A percentile compares a stretch with the other conserved stretches of the same genome.
These are phyloP conservation scores for Iberis amara DNA, from an alignment of 441 rosid genomes.

Conservation along the genomic window DNA sequence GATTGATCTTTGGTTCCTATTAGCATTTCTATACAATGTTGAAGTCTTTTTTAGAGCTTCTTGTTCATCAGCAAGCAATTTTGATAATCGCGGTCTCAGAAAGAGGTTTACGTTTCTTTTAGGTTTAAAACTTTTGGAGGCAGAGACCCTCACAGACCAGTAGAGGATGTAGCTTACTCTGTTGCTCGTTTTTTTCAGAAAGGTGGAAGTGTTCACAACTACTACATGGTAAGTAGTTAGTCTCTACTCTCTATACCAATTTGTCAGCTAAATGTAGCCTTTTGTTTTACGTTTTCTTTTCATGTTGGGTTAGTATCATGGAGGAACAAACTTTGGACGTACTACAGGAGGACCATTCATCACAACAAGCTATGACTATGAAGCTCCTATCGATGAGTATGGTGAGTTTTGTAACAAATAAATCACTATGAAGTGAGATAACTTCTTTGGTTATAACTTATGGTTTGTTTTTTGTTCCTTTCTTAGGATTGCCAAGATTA, in stretches of 20 bases:
- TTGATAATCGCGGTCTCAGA: neutral
- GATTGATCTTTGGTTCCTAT: constrained; percentile 2
- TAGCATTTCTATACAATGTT: constrained; percentile 15
- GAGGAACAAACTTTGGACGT: constrained; percentile 95
- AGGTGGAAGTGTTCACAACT: constrained; percentile 81
- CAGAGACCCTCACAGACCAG: constrained; percentile 86
- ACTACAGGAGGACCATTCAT: constrained; percentile 95
- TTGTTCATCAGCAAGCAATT: constrained; percentile 1
- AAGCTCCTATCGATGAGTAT: constrained; percentile 96
- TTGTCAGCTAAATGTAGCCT: neutral
- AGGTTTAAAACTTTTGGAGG: constrained; percentile 95
- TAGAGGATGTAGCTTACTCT: constrained; percentile 78
- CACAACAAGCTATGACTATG: constrained; percentile 95
- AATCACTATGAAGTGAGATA: constrained; percentile 1
- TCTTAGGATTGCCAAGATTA: constrained; percentile 72
- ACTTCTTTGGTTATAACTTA: neutral
- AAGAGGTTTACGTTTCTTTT: neutral
- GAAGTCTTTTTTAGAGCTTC: constrained; percentile 5
- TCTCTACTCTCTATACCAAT: constrained; percentile 5
- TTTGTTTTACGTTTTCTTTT: constrained; percentile 3
- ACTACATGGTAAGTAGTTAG: constrained; percentile 68
- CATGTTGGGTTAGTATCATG: constrained; percentile 62
- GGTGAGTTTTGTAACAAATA: constrained; percentile 43
- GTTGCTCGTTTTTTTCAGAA: constrained; percentile 94
- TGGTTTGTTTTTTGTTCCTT: constrained; percentile 23